Percentiles rank a stretch among this genome's conserved stretches.
Evolutionary conservation across 148 eudicot genomes (phyloP).

Genomic region (Vaccinium corymbosum): DNA sequence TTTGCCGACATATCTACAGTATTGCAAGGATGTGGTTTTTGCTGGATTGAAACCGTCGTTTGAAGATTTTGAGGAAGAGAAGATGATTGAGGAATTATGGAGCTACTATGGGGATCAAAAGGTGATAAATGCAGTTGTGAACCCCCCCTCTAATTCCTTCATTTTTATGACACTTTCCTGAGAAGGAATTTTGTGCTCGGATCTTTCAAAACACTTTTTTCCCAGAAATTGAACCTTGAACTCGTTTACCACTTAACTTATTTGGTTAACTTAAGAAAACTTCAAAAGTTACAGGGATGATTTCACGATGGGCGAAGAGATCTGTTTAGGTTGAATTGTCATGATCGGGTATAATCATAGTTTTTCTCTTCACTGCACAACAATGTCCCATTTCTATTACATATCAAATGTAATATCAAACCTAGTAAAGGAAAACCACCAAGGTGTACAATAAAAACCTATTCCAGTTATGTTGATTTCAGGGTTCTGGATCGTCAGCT

Average conservation of each 20-base stretch:
- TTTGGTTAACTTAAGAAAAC: neutral
- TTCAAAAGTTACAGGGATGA: neutral
- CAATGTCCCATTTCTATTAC: neutral
- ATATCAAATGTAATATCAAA: neutral
- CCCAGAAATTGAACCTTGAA: neutral
- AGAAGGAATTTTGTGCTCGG: neutral
- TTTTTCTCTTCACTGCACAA: neutral
- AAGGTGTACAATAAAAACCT: neutral
- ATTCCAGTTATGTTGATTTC: conserved; percentile 15
- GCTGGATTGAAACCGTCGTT: conserved; percentile 52
- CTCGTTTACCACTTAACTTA: neutral
- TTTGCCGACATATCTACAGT: conserved; percentile 62
- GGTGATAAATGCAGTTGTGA: conserved; percentile 35
- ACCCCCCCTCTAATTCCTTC: too few species aligned
- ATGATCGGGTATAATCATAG: neutral
- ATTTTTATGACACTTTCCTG: neutral
- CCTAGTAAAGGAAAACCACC: neutral
- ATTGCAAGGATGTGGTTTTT: conserved; percentile 74
- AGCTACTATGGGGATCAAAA: conserved; percentile 43
- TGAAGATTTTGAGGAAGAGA: conserved; percentile 53
- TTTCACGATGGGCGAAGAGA: neutral
- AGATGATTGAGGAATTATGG: conserved; percentile 55
- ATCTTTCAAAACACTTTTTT: neutral
- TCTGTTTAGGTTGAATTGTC: neutral
- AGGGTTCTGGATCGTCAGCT: conserved; percentile 35